Percentiles rank a stretch among this genome's conserved stretches.
Evolutionary conservation across 306 rosid genomes (phyloP).

Genomic region (Trifolium dubium): DNA sequence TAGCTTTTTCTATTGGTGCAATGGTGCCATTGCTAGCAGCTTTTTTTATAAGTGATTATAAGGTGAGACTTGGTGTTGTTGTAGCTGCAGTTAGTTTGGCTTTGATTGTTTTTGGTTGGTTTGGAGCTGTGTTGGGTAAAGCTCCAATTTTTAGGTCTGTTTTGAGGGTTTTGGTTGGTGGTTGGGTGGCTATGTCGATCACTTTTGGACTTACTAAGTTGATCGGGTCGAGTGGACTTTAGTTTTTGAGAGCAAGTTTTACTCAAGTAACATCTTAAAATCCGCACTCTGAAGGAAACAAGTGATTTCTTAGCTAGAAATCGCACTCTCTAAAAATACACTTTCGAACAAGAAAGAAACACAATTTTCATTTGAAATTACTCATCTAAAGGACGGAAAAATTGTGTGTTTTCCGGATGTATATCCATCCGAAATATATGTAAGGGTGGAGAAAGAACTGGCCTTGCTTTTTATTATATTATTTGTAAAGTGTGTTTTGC

Average conservation of each 20-base stretch:
- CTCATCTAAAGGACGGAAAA: not conserved
- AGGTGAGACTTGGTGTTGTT: slow-evolving; percentile 63
- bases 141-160: slow-evolving; percentile 61
- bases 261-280: not conserved
- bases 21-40: slow-evolving; percentile 89
- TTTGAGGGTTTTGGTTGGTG: slow-evolving; percentile 74
- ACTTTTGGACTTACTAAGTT: slow-evolving; percentile 84
- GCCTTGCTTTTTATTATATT: not conserved
- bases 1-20: slow-evolving; percentile 85
- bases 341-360: not conserved
- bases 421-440: not conserved
- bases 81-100: slow-evolving; percentile 74
- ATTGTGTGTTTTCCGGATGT: not conserved
- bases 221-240: slow-evolving; percentile 77
- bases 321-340: not conserved
- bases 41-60: slow-evolving; percentile 68
- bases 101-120: slow-evolving; percentile 73
- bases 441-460: not conserved
- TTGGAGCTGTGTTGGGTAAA: slow-evolving; percentile 75
- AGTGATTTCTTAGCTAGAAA: too few relatives aligned
- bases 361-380: not conserved
- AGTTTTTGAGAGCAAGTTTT: not conserved
- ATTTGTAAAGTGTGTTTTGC: slow-evolving; percentile 22
- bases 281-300: too few relatives aligned
- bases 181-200: slow-evolving; percentile 90